These are phyloP conservation scores for Pythium rishiriense DNA, from an alignment of 352 stramenopile genomes.

Conservation along the genomic window DNA sequence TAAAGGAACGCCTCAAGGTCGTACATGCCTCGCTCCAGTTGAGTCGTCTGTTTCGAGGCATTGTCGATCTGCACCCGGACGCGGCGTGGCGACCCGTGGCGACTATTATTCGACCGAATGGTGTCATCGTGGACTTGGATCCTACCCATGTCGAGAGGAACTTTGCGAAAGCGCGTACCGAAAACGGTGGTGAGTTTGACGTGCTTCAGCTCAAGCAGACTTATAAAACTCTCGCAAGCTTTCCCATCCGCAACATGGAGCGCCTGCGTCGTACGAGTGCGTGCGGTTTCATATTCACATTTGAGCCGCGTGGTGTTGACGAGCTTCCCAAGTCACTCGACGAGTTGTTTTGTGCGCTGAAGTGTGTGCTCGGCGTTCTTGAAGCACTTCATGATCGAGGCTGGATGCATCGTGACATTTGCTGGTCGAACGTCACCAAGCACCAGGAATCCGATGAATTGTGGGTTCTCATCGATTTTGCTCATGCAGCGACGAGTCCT, in stretches of 20 bases:
- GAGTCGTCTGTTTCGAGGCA: too few relatives aligned
- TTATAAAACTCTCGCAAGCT: not conserved
- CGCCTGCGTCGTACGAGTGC: not conserved
- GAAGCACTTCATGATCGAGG: not conserved
- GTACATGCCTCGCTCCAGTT: too few relatives aligned
- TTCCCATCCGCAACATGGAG: not conserved
- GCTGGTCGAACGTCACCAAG: not conserved
- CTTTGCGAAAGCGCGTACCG: not conserved
- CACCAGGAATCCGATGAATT: not conserved
- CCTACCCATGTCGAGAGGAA: not conserved
- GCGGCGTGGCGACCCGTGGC: too few relatives aligned
- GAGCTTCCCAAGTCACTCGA: not conserved
- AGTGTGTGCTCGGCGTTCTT: not conserved
- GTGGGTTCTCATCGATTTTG: not conserved
- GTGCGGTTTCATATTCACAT: not conserved
- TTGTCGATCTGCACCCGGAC: too few relatives aligned
- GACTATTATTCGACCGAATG: not conserved
- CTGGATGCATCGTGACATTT: not conserved
- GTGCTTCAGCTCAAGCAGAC: not conserved
- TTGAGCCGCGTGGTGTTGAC: not conserved
- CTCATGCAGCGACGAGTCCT: not conserved
- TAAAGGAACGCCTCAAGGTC: too few relatives aligned
- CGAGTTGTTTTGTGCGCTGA: not conserved
- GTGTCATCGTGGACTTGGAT: not conserved
- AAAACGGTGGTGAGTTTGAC: not conserved